These are phyloP conservation scores for Rhodotorula paludigena DNA, from an alignment of 768 basidiomycete genomes.

Conservation along the genomic window DNA sequence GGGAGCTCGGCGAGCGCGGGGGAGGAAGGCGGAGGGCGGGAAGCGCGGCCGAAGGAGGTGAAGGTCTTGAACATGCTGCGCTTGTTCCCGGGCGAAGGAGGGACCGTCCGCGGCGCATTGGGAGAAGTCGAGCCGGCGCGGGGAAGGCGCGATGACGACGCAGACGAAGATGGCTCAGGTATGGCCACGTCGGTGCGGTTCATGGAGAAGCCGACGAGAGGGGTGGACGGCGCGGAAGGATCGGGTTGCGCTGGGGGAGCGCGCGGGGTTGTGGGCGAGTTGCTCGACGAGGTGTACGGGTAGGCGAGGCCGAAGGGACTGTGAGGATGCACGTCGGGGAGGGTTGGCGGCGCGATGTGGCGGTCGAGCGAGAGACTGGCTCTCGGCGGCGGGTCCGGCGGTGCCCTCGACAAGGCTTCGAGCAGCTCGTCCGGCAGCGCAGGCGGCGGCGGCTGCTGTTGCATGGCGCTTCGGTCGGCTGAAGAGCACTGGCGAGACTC, in stretches of 20 bases:
- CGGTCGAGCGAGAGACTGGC: neutral
- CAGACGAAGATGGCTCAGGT: neutral
- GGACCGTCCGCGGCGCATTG: no score
- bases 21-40: neutral
- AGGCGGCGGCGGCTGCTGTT: neutral
- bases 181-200: slow-evolving; percentile 6
- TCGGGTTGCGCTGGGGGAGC: neutral
- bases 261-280: neutral
- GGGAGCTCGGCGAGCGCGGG: neutral
- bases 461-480: neutral
- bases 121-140: neutral
- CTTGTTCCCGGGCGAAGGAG: neutral
- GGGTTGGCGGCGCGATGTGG: neutral
- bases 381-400: neutral
- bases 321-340: neutral
- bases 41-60: neutral
- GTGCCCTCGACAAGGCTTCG: slow-evolving; percentile 21
- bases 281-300: neutral
- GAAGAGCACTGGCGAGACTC: neutral
- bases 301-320: neutral
- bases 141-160: neutral
- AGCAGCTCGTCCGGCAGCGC: slow-evolving; percentile 19
- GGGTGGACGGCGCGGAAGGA: neutral
- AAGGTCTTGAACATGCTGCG: slow-evolving; percentile 13
- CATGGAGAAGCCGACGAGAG: slow-evolving; percentile 11